Conservation (phyloP, 805 yeast species). For the Spathaspora sp. region DNA sequence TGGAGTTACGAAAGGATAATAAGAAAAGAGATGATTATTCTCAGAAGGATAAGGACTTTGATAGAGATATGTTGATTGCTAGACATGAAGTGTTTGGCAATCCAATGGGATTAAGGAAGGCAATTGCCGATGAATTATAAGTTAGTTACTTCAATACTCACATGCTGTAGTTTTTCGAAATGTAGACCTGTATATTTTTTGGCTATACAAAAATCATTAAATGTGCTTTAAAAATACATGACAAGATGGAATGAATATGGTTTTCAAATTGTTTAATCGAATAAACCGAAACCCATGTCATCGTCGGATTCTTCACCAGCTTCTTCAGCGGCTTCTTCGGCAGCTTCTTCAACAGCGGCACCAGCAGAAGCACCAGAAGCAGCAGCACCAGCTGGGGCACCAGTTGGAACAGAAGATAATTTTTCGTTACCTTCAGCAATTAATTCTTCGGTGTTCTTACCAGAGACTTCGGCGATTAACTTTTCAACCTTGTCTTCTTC, state of each 20-base stretch:
- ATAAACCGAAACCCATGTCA: conserved; percentile 95
- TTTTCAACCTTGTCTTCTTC: conserved; percentile 82
- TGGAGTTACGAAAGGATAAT: conserved; percentile 17
- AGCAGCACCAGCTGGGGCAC: conserved; percentile 78
- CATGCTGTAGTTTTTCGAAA: not conserved
- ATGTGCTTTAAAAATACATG: conserved; percentile 5
- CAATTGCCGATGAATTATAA: conserved; percentile 39
- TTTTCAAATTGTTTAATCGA: conserved; percentile 65
- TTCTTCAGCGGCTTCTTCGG: conserved; percentile 69
- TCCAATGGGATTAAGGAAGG: conserved; percentile 65
- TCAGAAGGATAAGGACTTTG: conserved; percentile 34
- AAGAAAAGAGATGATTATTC: conserved; percentile 27
- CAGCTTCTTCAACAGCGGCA: conserved; percentile 44
- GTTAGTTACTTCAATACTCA: not conserved
- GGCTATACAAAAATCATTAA: conserved; percentile 4
- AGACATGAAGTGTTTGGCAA: conserved; percentile 78
- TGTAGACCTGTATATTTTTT: not conserved
- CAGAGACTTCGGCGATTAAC: conserved; percentile 83
- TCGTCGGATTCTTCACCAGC: conserved; percentile 61
- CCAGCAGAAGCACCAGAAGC: conserved; percentile 69
- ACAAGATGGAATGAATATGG: not conserved
- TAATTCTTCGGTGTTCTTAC: conserved; percentile 87
- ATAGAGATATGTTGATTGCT: conserved; percentile 26
- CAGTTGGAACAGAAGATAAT: conserved; percentile 96
- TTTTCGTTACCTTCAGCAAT: conserved; percentile 93